These are phyloP conservation scores for Musa balbisiana DNA, from an alignment of 202 grass and related monocot species.

Conservation along the genomic window DNA sequence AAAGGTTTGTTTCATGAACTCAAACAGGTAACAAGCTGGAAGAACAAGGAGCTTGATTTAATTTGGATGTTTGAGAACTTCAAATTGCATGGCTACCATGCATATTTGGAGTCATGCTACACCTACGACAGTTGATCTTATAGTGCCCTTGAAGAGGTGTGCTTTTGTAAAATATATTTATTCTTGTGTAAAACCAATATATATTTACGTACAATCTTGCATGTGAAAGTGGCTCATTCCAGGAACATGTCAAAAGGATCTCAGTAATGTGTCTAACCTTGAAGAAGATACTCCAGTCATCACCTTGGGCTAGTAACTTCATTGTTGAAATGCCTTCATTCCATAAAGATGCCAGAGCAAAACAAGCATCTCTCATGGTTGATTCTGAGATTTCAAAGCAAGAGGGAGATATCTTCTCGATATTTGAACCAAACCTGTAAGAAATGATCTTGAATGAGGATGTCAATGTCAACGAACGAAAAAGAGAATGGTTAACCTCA, in stretches of 20 bases:
- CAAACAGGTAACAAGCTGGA: not conserved
- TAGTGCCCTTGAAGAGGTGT: too few relatives aligned
- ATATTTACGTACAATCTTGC: not conserved
- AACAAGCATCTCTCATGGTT: conserved; percentile 33
- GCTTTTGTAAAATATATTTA: too few relatives aligned
- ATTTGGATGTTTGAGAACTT: not conserved
- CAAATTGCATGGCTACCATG: not conserved
- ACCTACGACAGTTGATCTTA: too few relatives aligned
- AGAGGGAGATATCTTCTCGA: conserved; percentile 64
- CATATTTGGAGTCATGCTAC: too few relatives aligned
- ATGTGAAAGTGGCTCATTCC: not conserved
- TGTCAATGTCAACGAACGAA: conserved; percentile 10
- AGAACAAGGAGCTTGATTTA: not conserved
- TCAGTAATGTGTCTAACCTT: conserved; percentile 44
- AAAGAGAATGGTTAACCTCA: not conserved
- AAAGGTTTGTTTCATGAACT: not conserved
- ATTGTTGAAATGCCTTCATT: conserved; percentile 54
- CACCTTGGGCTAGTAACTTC: conserved; percentile 65
- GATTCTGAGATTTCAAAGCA: conserved; percentile 62
- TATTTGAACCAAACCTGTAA: conserved; percentile 58
- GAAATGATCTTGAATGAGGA: conserved; percentile 6
- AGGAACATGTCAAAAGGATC: not conserved
- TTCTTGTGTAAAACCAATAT: too few relatives aligned
- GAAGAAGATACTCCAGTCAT: conserved; percentile 57
- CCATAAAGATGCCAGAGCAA: conserved; percentile 51